Conservation (phyloP, 305 asterid genomes). For the Fraxinus sp. region DNA sequence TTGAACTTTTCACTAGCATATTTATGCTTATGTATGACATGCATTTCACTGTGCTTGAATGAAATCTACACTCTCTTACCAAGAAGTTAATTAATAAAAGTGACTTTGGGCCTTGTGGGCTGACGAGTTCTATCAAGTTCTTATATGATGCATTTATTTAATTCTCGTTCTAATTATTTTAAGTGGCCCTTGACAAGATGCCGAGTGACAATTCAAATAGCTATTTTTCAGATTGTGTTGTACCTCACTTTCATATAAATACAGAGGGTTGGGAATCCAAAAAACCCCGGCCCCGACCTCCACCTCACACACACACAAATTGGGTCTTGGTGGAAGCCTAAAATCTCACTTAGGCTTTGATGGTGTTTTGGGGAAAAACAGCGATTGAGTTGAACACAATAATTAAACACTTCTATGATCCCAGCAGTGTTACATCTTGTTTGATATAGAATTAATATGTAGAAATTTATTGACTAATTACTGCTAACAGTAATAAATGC, state of each 20-base stretch:
- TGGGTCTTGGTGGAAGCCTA: not conserved
- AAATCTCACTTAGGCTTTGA: not conserved
- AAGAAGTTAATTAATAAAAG: not conserved
- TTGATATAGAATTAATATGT: not conserved
- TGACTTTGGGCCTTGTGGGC: not conserved
- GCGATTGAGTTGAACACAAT: not conserved
- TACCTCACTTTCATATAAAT: not conserved
- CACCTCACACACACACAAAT: not conserved
- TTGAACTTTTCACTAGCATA: not conserved
- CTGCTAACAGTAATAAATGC: not conserved
- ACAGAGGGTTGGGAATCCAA: not conserved
- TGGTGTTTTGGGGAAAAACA: not conserved
- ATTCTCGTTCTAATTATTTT: not conserved
- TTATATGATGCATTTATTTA: not conserved
- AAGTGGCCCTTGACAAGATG: not conserved
- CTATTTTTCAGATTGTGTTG: not conserved
- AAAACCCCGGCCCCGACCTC: not conserved
- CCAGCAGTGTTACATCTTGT: not conserved
- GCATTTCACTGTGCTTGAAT: not conserved
- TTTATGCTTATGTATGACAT: not conserved
- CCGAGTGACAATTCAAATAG: not conserved
- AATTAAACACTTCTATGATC: not conserved
- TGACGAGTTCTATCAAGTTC: not conserved
- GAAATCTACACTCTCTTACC: not conserved
- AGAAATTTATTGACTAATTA: not conserved